Evolutionary conservation across 768 basidiomycete species (phyloP), one percentile per base, ranked within the genome.

Genomic region (Tubosaeta sp.): DNA sequence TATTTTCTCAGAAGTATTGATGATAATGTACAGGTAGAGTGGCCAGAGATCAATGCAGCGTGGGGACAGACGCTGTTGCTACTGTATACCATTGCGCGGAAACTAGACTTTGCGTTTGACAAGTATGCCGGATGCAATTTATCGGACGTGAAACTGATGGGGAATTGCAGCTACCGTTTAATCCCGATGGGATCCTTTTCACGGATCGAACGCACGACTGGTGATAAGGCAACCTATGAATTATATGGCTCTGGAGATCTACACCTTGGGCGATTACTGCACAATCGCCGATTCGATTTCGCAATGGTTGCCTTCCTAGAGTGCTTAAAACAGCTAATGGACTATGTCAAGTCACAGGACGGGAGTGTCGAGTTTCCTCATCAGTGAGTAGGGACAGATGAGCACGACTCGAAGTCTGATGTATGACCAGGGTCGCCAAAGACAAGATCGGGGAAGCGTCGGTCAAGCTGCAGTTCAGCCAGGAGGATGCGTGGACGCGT

Each of bases 11-110:
- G 25, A 35, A 16, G 27, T 52, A 49, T 53, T 52, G 46, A 59
- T 50, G 59, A 57, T 29, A 13, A 39, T n/a, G 34, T 53, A 9
- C 56, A 91, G 84, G 95, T 98, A 29, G 97, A 98, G 65, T 99
- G 95, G 95, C 83, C 91, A 3, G 97, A 99, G 71, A 94, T 98
- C 67, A 98, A 98, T 64, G 97, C 97, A 11, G 97, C 97, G 16
- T 97, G 95, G 94, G 97, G 97, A 2, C 88, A 97, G 65, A 91
- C 95, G 0, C 75, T 95, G n/a, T 77, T 98, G 16, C 76, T 98
- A 51, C 72, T 97, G 33, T 90, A 95, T 63, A 92, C 92, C 7
- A 82, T 99, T 45, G 92, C 92, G 11, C 79, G 88, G 50, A 99
- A 97, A 70, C 81, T 97, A 13, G 93, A 92, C 55, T 91, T 85